Evolutionary conservation across 345 rosid species (phyloP).

Genomic region (Citrus unshiu): DNA sequence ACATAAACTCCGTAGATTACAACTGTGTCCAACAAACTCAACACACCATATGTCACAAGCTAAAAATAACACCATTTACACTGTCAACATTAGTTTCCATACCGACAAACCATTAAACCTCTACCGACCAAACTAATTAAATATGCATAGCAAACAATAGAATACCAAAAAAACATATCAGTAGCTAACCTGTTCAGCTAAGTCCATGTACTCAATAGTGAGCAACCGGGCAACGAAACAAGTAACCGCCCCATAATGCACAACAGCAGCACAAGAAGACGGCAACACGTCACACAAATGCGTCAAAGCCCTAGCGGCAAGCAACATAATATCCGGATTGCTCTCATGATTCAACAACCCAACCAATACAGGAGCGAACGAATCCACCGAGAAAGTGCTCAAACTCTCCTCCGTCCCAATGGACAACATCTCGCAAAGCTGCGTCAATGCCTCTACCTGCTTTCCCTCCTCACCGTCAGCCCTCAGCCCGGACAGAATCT

Average conservation of each 20-base stretch:
- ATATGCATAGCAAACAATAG: not conserved
- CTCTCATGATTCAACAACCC: slow-evolving; percentile 91
- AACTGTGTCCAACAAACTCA: not conserved
- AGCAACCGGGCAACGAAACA: slow-evolving; percentile 92
- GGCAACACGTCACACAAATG: slow-evolving; percentile 97
- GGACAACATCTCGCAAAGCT: slow-evolving; percentile 93
- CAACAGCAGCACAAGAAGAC: slow-evolving; percentile 97
- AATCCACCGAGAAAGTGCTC: slow-evolving; percentile 94
- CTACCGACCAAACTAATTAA: not conserved
- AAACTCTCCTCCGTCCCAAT: slow-evolving; percentile 97
- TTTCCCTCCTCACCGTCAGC: slow-evolving; percentile 96
- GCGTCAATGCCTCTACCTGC: slow-evolving; percentile 97
- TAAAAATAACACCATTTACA: not conserved
- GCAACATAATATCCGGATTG: slow-evolving; percentile 97
- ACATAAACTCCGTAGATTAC: not conserved
- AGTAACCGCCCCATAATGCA: slow-evolving; percentile 91
- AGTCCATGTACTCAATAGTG: slow-evolving; percentile 97
- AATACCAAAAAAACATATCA: not conserved
- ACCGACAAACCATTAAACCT: not conserved
- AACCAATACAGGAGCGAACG: slow-evolving; percentile 93
- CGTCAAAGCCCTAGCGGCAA: slow-evolving; percentile 96
- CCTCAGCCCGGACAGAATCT: slow-evolving; percentile 86
- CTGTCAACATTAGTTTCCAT: not conserved
- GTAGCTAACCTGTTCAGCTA: slow-evolving; percentile 90
- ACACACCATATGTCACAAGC: not conserved